Evolutionary conservation across 805 yeast species (phyloP).

Genomic region (Priceomyces melissophilus): DNA sequence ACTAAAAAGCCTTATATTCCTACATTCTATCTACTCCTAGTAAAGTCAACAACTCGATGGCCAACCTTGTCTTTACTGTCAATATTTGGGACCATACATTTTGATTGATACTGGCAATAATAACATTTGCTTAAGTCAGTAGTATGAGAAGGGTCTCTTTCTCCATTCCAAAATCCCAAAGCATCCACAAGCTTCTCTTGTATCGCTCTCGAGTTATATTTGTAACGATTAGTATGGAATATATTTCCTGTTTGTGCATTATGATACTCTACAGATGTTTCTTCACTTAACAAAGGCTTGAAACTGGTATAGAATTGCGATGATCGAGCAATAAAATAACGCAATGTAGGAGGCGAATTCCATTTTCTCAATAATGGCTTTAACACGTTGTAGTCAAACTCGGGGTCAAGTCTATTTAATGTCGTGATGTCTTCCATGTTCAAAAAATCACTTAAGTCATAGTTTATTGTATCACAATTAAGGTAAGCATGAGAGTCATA

Average conservation of each 20-base stretch:
- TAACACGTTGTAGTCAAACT: slow-evolving; percentile 19
- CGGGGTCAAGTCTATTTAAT: slow-evolving; percentile 14
- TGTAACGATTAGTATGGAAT: slow-evolving; percentile 39
- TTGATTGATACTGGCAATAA: slow-evolving; percentile 48
- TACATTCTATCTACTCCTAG: not conserved
- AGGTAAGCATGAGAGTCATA: slow-evolving; percentile 29
- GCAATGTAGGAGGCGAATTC: slow-evolving; percentile 53
- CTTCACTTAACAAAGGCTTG: slow-evolving; percentile 30
- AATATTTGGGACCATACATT: slow-evolving; percentile 20
- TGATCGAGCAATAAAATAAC: slow-evolving; percentile 53
- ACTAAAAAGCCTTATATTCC: not conserved
- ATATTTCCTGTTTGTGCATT: slow-evolving; percentile 27
- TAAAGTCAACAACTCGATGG: slow-evolving; percentile 7
- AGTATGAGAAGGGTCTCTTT: slow-evolving; percentile 45
- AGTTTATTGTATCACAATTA: not conserved
- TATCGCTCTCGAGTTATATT: slow-evolving; percentile 32
- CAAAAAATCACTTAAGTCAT: slow-evolving; percentile 6
- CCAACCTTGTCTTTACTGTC: slow-evolving; percentile 6
- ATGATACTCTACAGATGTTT: slow-evolving; percentile 53
- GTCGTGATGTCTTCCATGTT: slow-evolving; percentile 6
- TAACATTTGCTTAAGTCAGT: slow-evolving; percentile 44
- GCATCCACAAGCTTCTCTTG: slow-evolving; percentile 28
- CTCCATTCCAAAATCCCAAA: slow-evolving; percentile 57
- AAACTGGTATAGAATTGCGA: slow-evolving; percentile 44
- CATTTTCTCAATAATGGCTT: slow-evolving; percentile 38